These are phyloP conservation scores for Aspergillus phoenicis DNA, from an alignment of 2,329 filamentous ascomycete genomes.

Conservation along the genomic window DNA sequence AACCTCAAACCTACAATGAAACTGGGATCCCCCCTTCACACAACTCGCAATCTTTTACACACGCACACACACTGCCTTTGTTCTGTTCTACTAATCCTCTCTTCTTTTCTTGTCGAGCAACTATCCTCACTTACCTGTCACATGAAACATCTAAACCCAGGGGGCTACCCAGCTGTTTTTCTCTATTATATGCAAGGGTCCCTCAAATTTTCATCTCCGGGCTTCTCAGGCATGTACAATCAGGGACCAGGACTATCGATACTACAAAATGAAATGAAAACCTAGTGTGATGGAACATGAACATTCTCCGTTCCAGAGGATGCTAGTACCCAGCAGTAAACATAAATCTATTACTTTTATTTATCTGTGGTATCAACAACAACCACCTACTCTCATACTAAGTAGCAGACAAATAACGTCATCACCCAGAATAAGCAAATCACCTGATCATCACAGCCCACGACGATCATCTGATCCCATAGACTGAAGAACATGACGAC, in stretches of 20 bases:
- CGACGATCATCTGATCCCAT: no score
- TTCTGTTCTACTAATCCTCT: constrained; percentile 15
- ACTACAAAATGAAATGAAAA: not conserved
- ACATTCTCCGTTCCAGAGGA: no score
- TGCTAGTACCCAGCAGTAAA: no score
- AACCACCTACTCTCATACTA: no score
- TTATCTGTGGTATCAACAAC: no score
- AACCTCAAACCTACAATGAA: constrained; percentile 6
- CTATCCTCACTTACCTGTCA: constrained; percentile 10
- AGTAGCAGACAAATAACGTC: no score
- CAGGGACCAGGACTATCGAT: constrained; percentile 8
- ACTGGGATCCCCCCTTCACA: not conserved
- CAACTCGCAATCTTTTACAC: constrained; percentile 4
- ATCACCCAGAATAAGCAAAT: no score
- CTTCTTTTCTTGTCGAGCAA: constrained; percentile 10
- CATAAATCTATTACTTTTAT: no score
- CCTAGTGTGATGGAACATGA: not conserved
- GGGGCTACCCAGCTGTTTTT: constrained; percentile 11
- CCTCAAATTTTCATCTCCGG: constrained; percentile 13
- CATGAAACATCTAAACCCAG: constrained; percentile 13
- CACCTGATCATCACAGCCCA: no score
- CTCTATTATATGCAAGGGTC: constrained; percentile 14
- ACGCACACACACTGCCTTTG: constrained; percentile 16
- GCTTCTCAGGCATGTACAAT: constrained; percentile 18
- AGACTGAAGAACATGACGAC: no score